phyloP scores from a whole-genome alignment of 2,329 filamentous ascomycete species.

The Domatiomyces globalis region DNA sequence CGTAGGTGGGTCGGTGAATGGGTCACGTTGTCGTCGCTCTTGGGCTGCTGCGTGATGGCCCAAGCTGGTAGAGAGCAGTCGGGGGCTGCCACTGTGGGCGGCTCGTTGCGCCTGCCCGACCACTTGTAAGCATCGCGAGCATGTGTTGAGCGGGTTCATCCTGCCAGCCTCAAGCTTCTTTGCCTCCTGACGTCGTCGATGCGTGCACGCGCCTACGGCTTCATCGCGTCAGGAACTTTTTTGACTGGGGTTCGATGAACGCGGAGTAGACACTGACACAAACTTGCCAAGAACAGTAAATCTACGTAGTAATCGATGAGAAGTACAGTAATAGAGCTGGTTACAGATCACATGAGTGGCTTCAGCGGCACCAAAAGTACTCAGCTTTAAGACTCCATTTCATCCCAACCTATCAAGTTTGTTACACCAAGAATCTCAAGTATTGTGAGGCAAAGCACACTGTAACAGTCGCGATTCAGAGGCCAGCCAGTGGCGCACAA shows the following conservation, averaged over 20 bases:
- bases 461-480: no score
- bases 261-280: not conserved
- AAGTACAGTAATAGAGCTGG: no score
- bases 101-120: constrained; percentile 9
- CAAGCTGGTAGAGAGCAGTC: not conserved
- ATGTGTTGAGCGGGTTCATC: constrained; percentile 11
- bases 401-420: no score
- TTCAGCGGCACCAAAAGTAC: no score
- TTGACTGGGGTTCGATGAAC: not conserved
- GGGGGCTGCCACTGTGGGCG: not conserved
- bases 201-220: not conserved
- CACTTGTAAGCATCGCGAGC: constrained; percentile 13
- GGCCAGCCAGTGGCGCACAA: no score
- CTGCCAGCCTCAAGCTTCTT: not conserved
- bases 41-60: not conserved
- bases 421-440: no score
- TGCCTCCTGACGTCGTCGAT: not conserved
- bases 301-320: no score
- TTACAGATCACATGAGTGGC: no score
- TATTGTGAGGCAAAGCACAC: no score
- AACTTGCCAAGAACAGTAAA: not conserved
- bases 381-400: no score
- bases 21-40: not conserved
- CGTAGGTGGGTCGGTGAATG: not conserved
- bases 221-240: not conserved